Base-by-base conservation (phyloP, 441 rosid species). In the Euphorbia corollata region DNA sequence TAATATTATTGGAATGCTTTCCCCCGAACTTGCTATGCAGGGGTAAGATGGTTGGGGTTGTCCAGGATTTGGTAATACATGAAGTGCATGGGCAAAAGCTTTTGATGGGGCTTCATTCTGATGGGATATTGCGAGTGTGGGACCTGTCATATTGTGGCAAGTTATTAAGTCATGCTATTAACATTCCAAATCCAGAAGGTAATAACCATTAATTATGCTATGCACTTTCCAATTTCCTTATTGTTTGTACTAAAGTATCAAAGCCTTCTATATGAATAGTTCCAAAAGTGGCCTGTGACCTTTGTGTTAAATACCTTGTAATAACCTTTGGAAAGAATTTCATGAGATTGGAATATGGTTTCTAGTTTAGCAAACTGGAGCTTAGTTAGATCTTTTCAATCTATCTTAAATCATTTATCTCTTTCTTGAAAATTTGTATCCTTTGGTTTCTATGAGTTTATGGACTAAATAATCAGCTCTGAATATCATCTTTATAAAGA, bases 71-170 rank as follows among this genome's bases (percentile, higher is more conserved):
- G 84, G 82, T 68, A 34, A 76, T 88, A 74, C 66, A 68, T 34
- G 86, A 86, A 68, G 60, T 82, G 70, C 75, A 72, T 64, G 96
- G 87, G 54, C 79, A 65, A 70, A 73, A 67, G 57, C 80, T 80
- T 63, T 16, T 83, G 57, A 81, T 76, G 78, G 92, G 81, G 71
- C 95, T 90, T 79, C 91, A 95, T 78, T 78, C 81, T 63, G 92
- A 86, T 78, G 92, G 91, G 59, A 70, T 77, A 24, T 47, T 95
- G 73, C 86, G 85, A 68, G 82, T 84, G 18, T 95, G 99, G 99
- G 92, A 95, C 73, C 65, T 85, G 73, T 76, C 71, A 62, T 73
- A 68, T 66, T 78, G 56, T 74, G 80, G 73, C 79, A 90, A 73
- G 77, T 66, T 92, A 71, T 77, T 92, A 65, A 79, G 82, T 79